A percentile compares a stretch with the other conserved stretches of the same genome.
These are phyloP conservation scores for Mrakiaceae sp. DNA, from an alignment of 1,284 basidiomycete species.

Conservation along the genomic window DNA sequence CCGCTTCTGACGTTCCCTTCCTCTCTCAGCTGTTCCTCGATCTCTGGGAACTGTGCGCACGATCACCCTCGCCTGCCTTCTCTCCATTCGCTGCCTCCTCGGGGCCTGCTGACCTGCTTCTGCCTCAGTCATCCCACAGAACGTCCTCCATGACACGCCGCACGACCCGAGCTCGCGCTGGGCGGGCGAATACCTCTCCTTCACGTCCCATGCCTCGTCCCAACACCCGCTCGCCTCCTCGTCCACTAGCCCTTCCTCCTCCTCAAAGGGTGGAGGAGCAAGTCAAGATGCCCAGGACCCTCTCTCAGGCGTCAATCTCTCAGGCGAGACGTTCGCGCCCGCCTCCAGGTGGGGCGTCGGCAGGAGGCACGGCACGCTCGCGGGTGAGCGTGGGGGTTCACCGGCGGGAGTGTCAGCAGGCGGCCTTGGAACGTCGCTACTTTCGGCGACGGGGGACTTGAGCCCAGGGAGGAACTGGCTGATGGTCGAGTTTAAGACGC, in stretches of 20 bases:
- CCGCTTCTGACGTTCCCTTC: no score
- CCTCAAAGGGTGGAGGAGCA: neutral
- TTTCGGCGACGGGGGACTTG: neutral
- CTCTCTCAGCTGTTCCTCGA: no score
- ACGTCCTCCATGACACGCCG: slow-evolving; percentile 6
- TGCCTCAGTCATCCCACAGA: neutral
- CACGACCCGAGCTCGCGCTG: slow-evolving; percentile 8
- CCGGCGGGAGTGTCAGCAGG: neutral
- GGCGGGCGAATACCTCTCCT: slow-evolving; percentile 5
- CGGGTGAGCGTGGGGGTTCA: neutral
- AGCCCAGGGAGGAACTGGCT: slow-evolving; percentile 5
- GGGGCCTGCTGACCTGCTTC: no score
- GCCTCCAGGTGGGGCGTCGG: neutral
- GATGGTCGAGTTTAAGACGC: neutral
- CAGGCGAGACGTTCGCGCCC: neutral
- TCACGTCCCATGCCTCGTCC: neutral
- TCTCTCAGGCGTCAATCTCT: neutral
- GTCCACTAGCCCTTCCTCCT: neutral
- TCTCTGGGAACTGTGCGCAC: no score
- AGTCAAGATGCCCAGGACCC: neutral
- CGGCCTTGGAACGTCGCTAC: neutral
- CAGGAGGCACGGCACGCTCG: neutral
- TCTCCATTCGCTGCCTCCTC: no score
- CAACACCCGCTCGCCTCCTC: neutral
- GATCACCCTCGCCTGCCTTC: no score